Evolutionary conservation across 2,329 filamentous ascomycete species (phyloP), one percentile per base, ranked within the genome.

Genomic region (Macrophomina tecta): DNA sequence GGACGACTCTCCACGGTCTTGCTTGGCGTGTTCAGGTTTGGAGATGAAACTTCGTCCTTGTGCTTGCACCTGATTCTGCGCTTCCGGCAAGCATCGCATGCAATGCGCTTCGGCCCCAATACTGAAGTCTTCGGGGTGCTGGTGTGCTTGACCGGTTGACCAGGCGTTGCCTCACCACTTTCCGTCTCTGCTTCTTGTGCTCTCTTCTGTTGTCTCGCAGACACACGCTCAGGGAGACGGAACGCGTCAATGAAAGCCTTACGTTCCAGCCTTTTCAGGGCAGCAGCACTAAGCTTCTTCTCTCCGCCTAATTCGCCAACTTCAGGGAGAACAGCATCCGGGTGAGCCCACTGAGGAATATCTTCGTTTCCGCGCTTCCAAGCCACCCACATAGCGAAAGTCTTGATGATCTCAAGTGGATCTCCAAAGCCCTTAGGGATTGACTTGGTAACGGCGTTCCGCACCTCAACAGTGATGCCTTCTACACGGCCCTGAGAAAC

Each of bases 301-400:
- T 84, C 83, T 7, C 69, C 70, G 3, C 69, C 68, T 7, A 67
- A 46, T 12, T 77, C 74, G 18, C 68, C 62, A 12, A 69, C 52
- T 62, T 78, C 84, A 53, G 83, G 82, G 52, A 87, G 80, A 16
- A 83, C 80, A 53, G 82, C 82, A 70, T 88, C 86, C 1, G 85
- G 85, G 65, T 85, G 82, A 48, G 87, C 87, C 88, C 88, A 90
- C 52, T 84, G 80, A 36, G 87, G 86, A 56, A 88, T 85, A 66
- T 79, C 79, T 69, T 89, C 87, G 72, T 89, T 89, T 11, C 88
- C 88, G 65, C 86, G 84, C 74, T 90, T 90, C 88, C 88, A 90
- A 3, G 88, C 86, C 67, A 86, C 83, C 88, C 88, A 90, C 66
- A 89, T 80, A 5, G 87, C 88, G 70, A 90, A 90, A 16, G 78